Percentiles rank a stretch among this genome's conserved stretches.
These are phyloP conservation scores for Salix brachista DNA, from an alignment of 345 rosid genomes.

Conservation along the genomic window DNA sequence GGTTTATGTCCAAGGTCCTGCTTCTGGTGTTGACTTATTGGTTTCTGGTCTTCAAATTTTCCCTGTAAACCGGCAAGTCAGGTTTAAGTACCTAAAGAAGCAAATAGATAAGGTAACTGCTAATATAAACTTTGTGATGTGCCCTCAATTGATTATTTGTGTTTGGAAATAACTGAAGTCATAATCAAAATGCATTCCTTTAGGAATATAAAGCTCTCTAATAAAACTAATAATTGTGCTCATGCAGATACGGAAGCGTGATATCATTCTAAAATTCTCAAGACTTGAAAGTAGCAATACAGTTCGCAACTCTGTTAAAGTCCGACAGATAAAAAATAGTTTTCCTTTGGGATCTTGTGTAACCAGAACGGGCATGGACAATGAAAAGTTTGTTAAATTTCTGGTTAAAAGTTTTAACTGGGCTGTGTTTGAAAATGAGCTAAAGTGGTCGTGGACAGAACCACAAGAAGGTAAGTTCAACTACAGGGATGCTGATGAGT, in stretches of 20 bases:
- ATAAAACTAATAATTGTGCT: background rate
- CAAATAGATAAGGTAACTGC: conserved; percentile 58
- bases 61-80: conserved; percentile 54
- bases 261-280: conserved; percentile 57
- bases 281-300: conserved; percentile 35
- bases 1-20: conserved; percentile 84
- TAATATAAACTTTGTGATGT: background rate
- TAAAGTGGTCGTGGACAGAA: conserved; percentile 98
- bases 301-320: conserved; percentile 41
- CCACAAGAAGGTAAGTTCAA: conserved; percentile 64
- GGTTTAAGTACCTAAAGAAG: conserved; percentile 55
- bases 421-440: conserved; percentile 88
- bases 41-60: conserved; percentile 78
- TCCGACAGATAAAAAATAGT: conserved; percentile 59
- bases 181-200: too few species aligned
- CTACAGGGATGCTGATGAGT: conserved; percentile 74
- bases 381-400: conserved; percentile 75
- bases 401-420: conserved; percentile 66
- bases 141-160: background rate
- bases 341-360: conserved; percentile 87
- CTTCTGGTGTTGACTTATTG: conserved; percentile 69
- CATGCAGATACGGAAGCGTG: conserved; percentile 72
- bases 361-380: conserved; percentile 71
- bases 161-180: too few species aligned
- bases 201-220: background rate